Percentiles rank a stretch among this genome's conserved stretches.
Conservation (phyloP, 805 yeast genomes). For the Middelhovenomyces tepae region DNA sequence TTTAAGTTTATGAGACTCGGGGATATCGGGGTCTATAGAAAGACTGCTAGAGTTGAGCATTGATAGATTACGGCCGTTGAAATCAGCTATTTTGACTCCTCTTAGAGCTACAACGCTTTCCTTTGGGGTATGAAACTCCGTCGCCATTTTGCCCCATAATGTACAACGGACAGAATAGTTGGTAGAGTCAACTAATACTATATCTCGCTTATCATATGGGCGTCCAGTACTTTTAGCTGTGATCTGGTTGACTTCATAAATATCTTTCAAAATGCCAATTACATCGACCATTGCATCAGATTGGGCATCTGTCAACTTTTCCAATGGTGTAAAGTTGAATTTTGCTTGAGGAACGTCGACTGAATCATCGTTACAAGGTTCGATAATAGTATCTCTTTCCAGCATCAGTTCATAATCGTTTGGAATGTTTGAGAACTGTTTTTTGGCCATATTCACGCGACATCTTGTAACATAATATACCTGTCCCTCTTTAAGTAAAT, state of each 20-base stretch:
- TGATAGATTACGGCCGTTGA: constrained; percentile 76
- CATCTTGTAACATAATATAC: constrained; percentile 80
- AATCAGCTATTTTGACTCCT: constrained; percentile 83
- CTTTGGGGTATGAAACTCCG: constrained; percentile 44
- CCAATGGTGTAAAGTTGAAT: constrained; percentile 66
- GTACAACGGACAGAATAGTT: constrained; percentile 70
- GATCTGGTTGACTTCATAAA: constrained; percentile 66
- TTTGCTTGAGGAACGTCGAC: constrained; percentile 68
- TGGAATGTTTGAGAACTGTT: constrained; percentile 70
- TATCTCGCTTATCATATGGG: constrained; percentile 86
- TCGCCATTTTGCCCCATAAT: constrained; percentile 83
- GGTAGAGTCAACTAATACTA: constrained; percentile 77
- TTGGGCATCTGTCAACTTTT: constrained; percentile 56
- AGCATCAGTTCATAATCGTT: constrained; percentile 84
- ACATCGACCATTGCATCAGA: constrained; percentile 73
- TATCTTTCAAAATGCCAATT: constrained; percentile 73
- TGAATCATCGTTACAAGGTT: constrained; percentile 50
- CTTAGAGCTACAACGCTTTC: constrained; percentile 79
- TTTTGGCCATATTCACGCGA: constrained; percentile 72
- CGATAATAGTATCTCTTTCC: constrained; percentile 70
- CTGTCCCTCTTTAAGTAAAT: constrained; percentile 75
- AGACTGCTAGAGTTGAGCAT: constrained; percentile 72
- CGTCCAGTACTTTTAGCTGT: constrained; percentile 83
- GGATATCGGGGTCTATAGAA: constrained; percentile 74
- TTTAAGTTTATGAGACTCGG: constrained; percentile 77